Evolutionary conservation across 2,329 filamentous ascomycete genomes (phyloP).

Genomic region (Pyrenophora teres): DNA sequence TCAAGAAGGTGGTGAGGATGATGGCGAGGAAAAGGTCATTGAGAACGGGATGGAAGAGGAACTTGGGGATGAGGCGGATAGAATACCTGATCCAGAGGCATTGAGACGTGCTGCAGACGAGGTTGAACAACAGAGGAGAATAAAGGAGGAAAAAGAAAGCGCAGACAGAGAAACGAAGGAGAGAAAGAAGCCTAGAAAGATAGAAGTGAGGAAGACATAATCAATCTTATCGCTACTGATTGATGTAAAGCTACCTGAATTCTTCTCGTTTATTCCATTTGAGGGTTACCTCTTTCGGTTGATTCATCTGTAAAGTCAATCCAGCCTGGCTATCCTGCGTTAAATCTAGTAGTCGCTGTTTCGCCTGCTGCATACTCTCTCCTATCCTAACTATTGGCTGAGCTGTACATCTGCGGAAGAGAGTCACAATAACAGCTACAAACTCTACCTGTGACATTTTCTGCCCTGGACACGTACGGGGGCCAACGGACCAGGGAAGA

Average conservation of each 20-base stretch:
- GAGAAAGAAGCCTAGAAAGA: slow-evolving; percentile 32
- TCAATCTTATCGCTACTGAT: too few species aligned
- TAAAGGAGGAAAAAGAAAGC: slow-evolving; percentile 1
- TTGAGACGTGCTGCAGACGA: slow-evolving; percentile 31
- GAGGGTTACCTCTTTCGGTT: too few species aligned
- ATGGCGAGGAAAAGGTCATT: slow-evolving; percentile 3
- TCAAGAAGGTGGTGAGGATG: slow-evolving; percentile 12
- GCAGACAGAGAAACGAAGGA: slow-evolving; percentile 10
- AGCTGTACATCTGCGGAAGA: too few species aligned
- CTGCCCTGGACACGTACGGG: slow-evolving; percentile 38
- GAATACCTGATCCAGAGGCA: slow-evolving; percentile 33
- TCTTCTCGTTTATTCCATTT: too few species aligned
- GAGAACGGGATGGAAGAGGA: slow-evolving; percentile 5
- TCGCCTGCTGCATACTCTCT: too few species aligned
- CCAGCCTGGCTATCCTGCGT: background rate
- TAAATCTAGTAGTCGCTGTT: too few species aligned
- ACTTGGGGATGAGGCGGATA: slow-evolving; percentile 16
- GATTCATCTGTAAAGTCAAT: too few species aligned
- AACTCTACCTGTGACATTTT: slow-evolving; percentile 48
- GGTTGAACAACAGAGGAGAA: slow-evolving; percentile 6
- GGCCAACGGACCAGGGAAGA: slow-evolving; percentile 25
- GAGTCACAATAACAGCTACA: slow-evolving; percentile 31
- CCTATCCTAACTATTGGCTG: too few species aligned
- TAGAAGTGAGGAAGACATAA: slow-evolving; percentile 31
- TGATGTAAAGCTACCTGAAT: too few species aligned